These are phyloP conservation scores for Myriosclerotinia curreyana DNA, from an alignment of 2,329 filamentous ascomycete genomes.

Conservation along the genomic window DNA sequence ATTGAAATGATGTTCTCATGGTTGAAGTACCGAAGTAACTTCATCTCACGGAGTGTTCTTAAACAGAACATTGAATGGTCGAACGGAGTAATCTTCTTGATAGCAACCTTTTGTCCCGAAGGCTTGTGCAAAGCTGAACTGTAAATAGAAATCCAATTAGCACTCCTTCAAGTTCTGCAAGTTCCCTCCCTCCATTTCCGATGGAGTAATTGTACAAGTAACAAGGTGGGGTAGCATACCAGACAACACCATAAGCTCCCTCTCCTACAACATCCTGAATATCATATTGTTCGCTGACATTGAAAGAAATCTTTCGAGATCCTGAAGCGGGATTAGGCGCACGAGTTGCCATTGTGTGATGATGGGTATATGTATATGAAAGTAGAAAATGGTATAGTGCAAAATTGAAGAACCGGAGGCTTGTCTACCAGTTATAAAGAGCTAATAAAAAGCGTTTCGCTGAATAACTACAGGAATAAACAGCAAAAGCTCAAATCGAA, in stretches of 20 bases:
- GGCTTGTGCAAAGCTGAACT: conserved; percentile 98
- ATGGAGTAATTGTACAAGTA: conserved; percentile 6
- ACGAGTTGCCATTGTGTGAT: conserved; percentile 44
- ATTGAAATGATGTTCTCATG: conserved; percentile 99
- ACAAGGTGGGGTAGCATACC: conserved; percentile 52
- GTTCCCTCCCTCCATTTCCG: not conserved
- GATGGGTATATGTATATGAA: not conserved
- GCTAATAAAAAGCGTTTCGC: not conserved
- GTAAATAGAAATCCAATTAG: conserved; percentile 21
- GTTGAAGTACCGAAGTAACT: conserved; percentile 97
- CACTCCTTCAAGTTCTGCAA: not conserved
- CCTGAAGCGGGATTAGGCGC: conserved; percentile 51
- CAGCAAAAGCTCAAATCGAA: not conserved
- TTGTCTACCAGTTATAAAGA: conserved; percentile 12
- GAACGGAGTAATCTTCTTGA: conserved; percentile 99
- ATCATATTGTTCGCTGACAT: conserved; percentile 98
- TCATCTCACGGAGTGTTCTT: conserved; percentile 97
- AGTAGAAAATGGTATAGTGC: conserved; percentile 5
- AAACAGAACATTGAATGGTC: conserved; percentile 99
- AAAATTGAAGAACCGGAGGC: conserved; percentile 6
- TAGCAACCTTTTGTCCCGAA: conserved; percentile 95
- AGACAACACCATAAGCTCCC: conserved; percentile 97
- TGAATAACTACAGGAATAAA: conserved; percentile 7
- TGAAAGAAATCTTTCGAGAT: conserved; percentile 97
- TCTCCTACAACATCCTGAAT: conserved; percentile 99